phyloP scores from a whole-genome alignment of 1,284 basidiomycete genomes.

The Naganishia albida region DNA sequence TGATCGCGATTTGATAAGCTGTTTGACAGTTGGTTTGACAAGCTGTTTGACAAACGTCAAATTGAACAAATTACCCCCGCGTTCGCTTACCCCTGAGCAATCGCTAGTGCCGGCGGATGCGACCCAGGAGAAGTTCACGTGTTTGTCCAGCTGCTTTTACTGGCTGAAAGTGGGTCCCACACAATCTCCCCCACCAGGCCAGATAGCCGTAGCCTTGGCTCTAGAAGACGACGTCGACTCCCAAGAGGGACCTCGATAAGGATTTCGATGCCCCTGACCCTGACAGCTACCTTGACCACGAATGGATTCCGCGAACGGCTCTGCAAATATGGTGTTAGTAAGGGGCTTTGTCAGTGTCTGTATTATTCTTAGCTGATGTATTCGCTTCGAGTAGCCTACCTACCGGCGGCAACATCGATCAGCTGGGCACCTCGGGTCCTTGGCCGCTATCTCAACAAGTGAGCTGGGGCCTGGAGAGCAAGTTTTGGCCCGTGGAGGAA shows the following conservation, averaged over 20 bases:
- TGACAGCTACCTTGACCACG: background rate
- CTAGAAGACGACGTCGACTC: background rate
- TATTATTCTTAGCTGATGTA: background rate
- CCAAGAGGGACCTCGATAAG: background rate
- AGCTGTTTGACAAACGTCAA: background rate
- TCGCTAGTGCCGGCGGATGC: background rate
- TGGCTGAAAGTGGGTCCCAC: background rate
- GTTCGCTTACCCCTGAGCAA: background rate
- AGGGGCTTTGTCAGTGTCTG: background rate
- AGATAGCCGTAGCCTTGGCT: background rate
- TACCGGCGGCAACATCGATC: background rate
- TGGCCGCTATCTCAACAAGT: background rate
- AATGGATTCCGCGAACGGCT: too few relatives aligned
- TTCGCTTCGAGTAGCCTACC: background rate
- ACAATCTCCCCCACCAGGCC: background rate
- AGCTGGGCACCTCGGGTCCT: slow-evolving; percentile 1
- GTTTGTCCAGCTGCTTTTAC: background rate
- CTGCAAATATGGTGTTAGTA: background rate
- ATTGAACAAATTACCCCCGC: background rate
- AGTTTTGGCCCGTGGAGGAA: background rate
- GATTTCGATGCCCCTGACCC: background rate
- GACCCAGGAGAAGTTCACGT: background rate
- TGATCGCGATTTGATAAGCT: too few relatives aligned
- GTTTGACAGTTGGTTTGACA: too few relatives aligned
- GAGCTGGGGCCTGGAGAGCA: background rate